Base-by-base conservation (phyloP, 1,284 basidiomycete genomes). In the Sporisorium scitamineum region DNA sequence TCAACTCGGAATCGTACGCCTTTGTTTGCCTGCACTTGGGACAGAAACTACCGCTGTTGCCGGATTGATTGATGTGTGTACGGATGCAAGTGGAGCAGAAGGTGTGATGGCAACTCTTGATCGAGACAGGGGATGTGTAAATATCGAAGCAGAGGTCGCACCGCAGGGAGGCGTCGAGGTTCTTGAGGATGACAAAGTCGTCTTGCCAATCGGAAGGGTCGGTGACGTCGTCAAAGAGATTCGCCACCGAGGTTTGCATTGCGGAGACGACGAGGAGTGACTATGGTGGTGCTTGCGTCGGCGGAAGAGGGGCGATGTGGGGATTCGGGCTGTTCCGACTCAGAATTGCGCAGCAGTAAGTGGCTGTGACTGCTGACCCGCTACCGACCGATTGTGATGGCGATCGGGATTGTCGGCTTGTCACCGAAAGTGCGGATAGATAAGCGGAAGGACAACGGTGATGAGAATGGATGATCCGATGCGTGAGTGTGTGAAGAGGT, bases 71-170 rank as follows among this genome's bases (percentile, higher is more conserved):
- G 70, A 84, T 83, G 51, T 81, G 79, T 14, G 70, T 81, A 20
- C 83, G 81, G 14, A 84, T 81, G 61, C 83, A 84, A 13, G 64
- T 60, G 14, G 81, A 83, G 77, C 83, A 84, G 48, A 82, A 84
- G 14, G 78, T 62, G 52, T 84, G 83, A 22, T 66, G 44, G 53
- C 83, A 84, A 57, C 76, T 80, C 50, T 75, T 76, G 45, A 84
- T 54, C 13, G 79, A 76, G 27, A 84, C 83, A 11, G 83, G 83
- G 2, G 81, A 81, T 0, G 72, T 75, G 57, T 77, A 80, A 32
- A 84, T 80, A 57, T 81, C 81, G 31, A 76, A 82, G 75, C 83
- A 84, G 5, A 84, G 67, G 31, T 80, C 78, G 60, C 83, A 84
- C 0, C 83, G 76, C 20, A 84, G 54, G 0, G 69, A 73, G 8